phyloP scores from a whole-genome alignment of 129 eudicot species.

The Flaveria brownii region DNA sequence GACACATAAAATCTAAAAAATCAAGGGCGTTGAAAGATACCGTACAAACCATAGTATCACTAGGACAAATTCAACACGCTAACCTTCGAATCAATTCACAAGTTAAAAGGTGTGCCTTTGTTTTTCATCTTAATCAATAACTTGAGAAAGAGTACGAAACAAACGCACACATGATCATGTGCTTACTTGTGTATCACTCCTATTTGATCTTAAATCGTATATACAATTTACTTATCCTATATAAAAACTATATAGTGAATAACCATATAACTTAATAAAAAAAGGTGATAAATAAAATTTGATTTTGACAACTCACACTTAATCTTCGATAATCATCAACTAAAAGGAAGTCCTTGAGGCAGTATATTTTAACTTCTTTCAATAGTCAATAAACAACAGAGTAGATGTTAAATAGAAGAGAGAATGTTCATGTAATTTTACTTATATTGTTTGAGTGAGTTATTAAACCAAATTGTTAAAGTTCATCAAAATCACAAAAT shows the following conservation, averaged over 20 bases:
- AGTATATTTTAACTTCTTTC: neutral
- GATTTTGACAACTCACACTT: no score
- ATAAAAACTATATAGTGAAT: neutral
- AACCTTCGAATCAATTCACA: neutral
- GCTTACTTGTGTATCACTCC: neutral
- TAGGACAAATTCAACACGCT: neutral
- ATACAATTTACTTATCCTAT: neutral
- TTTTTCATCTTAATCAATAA: neutral
- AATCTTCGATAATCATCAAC: neutral
- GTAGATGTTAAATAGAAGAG: neutral
- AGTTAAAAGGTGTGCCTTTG: neutral
- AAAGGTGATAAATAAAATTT: no score
- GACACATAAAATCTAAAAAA: neutral
- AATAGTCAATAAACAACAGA: neutral
- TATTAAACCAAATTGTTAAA: neutral
- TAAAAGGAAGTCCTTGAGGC: no score
- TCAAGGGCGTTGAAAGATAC: neutral
- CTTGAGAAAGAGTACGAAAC: neutral
- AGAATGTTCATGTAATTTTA: neutral
- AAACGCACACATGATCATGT: neutral
- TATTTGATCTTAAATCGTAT: neutral
- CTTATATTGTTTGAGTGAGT: neutral
- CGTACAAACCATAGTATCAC: neutral
- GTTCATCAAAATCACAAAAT: neutral
- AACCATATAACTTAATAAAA: no score